A percentile compares a stretch with the other conserved stretches of the same genome.
Conservation (phyloP, 1,139 yeast species). For the Nematodospora anomalae region DNA sequence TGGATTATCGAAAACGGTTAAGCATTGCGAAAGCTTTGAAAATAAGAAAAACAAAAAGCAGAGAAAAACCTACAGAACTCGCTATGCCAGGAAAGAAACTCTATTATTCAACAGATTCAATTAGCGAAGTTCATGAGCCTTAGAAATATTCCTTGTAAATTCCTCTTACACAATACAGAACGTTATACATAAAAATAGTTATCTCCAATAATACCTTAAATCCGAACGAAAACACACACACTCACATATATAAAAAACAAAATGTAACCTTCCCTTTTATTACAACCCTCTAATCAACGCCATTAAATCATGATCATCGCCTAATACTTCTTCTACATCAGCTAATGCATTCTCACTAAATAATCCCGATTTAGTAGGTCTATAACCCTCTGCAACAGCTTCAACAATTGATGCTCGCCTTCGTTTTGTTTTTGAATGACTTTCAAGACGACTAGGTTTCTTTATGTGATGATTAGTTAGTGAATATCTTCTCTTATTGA, state of each 20-base stretch:
- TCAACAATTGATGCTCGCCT: conserved; percentile 67
- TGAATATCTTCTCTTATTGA: conserved; percentile 22
- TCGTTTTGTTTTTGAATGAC: conserved; percentile 26
- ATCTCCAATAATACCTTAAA: not conserved
- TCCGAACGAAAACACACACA: not conserved
- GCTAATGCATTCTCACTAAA: conserved; percentile 71
- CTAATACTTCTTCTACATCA: conserved; percentile 64
- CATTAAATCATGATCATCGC: conserved; percentile 49
- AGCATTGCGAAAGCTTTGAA: no score
- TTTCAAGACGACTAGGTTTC: conserved; percentile 5
- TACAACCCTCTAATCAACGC: conserved; percentile 45
- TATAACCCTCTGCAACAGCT: conserved; percentile 71
- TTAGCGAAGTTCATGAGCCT: no score
- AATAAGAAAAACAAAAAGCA: no score
- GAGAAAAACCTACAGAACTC: no score
- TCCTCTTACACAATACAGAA: conserved; percentile 4
- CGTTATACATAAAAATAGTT: not conserved
- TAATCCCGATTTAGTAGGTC: conserved; percentile 72
- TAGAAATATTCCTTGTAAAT: no score
- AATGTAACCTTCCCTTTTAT: not conserved
- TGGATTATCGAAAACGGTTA: no score
- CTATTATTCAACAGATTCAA: no score
- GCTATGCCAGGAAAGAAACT: no score
- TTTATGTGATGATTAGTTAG: conserved; percentile 7
- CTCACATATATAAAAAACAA: no score